A percentile compares a stretch with the other conserved stretches of the same genome.
Conservation (phyloP, 805 yeast genomes). For the Spathaspora passalidarum region DNA sequence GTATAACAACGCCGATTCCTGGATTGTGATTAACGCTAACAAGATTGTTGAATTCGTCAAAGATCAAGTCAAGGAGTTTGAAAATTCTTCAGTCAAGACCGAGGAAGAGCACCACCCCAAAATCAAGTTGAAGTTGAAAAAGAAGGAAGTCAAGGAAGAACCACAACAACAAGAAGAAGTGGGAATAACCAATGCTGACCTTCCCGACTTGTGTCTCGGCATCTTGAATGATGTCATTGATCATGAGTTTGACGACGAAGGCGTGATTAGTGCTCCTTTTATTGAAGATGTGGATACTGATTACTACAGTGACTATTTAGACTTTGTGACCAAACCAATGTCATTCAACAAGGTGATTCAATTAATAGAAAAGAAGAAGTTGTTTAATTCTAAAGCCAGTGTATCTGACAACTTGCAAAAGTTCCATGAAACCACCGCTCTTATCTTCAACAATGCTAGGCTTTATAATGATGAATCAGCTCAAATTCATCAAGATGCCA, state of each 20-base stretch:
- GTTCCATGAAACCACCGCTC: conserved; percentile 54
- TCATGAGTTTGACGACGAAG: conserved; percentile 47
- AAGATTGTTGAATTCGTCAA: conserved; percentile 55
- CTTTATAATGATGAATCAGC: conserved; percentile 73
- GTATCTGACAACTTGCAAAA: conserved; percentile 49
- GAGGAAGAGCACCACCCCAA: conserved; percentile 5
- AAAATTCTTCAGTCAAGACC: conserved; percentile 9
- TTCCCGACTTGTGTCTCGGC: conserved; percentile 18
- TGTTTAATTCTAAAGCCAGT: conserved; percentile 20
- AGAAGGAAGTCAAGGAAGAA: conserved; percentile 2
- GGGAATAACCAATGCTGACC: conserved; percentile 16
- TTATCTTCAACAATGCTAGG: conserved; percentile 78
- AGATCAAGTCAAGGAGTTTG: conserved; percentile 42
- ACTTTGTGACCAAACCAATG: conserved; percentile 69
- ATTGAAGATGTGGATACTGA: conserved; percentile 67
- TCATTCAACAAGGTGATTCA: conserved; percentile 59
- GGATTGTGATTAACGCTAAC: conserved; percentile 65
- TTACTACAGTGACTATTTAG: conserved; percentile 78
- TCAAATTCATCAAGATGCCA: conserved; percentile 69
- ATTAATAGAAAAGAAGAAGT: conserved; percentile 50
- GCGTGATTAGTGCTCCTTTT: conserved; percentile 65
- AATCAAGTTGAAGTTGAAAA: conserved; percentile 12
- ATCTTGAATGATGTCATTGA: conserved; percentile 40
- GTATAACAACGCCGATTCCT: conserved; percentile 41
- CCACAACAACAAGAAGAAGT: conserved; percentile 8